phyloP scores from a whole-genome alignment of 352 stramenopile species.

The Pythium biforme region DNA sequence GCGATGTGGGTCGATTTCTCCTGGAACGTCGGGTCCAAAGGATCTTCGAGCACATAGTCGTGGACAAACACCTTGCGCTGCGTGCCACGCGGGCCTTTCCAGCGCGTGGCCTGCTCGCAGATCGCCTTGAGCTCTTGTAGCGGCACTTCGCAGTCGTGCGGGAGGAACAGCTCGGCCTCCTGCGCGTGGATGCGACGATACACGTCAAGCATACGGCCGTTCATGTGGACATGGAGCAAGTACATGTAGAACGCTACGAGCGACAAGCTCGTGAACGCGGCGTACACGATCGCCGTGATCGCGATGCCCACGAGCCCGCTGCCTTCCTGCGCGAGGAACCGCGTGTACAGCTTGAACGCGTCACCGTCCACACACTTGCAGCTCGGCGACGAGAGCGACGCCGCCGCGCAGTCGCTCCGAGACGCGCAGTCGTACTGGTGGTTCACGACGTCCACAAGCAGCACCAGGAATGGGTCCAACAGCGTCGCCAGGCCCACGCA shows the following conservation, averaged over 20 bases:
- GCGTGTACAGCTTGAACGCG: conserved; percentile 87
- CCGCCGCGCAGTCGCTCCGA: conserved; percentile 34
- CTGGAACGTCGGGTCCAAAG: conserved; percentile 53
- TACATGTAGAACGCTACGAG: conserved; percentile 71
- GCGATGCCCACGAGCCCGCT: conserved; percentile 80
- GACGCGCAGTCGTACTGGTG: conserved; percentile 78
- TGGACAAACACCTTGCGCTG: conserved; percentile 80
- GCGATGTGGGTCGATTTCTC: conserved; percentile 78
- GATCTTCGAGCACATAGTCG: conserved; percentile 78
- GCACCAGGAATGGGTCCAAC: conserved; percentile 80
- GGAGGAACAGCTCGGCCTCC: conserved; percentile 79
- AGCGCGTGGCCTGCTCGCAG: conserved; percentile 57
- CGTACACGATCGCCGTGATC: conserved; percentile 77
- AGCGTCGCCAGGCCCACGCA: conserved; percentile 72
- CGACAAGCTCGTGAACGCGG: conserved; percentile 52
- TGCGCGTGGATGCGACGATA: conserved; percentile 77
- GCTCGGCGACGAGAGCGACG: conserved; percentile 36
- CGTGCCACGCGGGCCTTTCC: conserved; percentile 52
- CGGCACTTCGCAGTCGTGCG: conserved; percentile 87
- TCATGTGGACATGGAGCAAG: conserved; percentile 87
- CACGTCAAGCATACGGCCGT: conserved; percentile 87
- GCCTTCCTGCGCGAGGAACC: conserved; percentile 69
- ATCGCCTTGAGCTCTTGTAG: conserved; percentile 68
- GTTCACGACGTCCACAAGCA: conserved; percentile 68
- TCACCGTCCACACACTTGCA: conserved; percentile 81